Conservation (phyloP, 768 basidiomycete species). For the Panus rudis region DNA sequence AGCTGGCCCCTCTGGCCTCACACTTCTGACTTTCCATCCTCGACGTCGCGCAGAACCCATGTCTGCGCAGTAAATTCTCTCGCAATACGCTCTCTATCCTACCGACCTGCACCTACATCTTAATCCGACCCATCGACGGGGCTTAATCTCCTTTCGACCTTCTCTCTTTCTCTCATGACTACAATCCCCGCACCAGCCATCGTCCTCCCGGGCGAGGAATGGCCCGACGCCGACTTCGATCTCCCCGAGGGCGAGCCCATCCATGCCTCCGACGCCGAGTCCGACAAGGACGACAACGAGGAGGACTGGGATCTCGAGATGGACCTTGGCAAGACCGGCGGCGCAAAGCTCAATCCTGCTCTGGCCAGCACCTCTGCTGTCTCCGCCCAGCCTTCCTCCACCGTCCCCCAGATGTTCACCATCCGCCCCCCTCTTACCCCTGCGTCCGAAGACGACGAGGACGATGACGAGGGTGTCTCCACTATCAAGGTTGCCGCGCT, state of each 20-base stretch:
- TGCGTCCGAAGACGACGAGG: conserved; percentile 47
- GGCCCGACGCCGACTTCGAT: conserved; percentile 85
- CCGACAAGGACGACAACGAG: conserved; percentile 60
- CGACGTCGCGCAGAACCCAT: conserved; percentile 5
- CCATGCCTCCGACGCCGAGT: conserved; percentile 47
- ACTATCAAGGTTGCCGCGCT: conserved; percentile 71
- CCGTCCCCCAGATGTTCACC: conserved; percentile 39
- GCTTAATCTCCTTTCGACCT: conserved; percentile 12
- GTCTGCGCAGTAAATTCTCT: conserved; percentile 11
- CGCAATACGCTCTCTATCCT: conserved; percentile 10
- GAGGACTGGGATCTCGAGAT: conserved; percentile 82
- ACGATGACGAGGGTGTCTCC: conserved; percentile 76
- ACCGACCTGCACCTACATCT: conserved; percentile 12
- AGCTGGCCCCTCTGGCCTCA: neutral
- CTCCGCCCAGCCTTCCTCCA: conserved; percentile 24
- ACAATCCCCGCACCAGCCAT: conserved; percentile 53
- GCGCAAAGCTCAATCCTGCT: conserved; percentile 37
- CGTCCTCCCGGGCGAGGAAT: conserved; percentile 60
- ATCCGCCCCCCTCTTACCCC: conserved; percentile 59
- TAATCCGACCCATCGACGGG: conserved; percentile 13
- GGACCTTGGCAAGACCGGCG: conserved; percentile 54
- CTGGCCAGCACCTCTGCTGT: conserved; percentile 32
- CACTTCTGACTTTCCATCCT: neutral
- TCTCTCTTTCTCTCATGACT: conserved; percentile 37
- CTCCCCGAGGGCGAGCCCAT: conserved; percentile 69